Evolutionary conservation across 2,329 filamentous ascomycete species (phyloP), one percentile per base, ranked within the genome.

Genomic region (Xylariaceae sp.): DNA sequence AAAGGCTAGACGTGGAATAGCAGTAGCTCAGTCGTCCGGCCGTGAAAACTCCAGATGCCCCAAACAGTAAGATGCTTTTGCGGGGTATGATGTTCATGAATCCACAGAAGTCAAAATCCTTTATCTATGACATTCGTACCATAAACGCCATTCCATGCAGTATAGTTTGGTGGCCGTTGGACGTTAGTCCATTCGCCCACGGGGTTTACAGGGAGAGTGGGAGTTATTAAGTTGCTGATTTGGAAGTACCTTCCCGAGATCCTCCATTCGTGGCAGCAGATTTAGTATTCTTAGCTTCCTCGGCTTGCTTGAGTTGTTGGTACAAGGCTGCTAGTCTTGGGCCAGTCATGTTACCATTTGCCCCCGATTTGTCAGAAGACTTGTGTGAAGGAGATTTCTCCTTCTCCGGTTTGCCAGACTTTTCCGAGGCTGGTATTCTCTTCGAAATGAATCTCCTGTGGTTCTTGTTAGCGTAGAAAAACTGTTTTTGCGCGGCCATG

Each of bases 401-500:
- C 30, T n/a, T 32, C 30, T 17, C 30, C 4, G 30, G 30, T n/a
- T 38, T 29, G 2, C 42, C 33, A 24, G 51, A 40, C 38, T 59
- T 56, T 15, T 55, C 52, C 17, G 51, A 42, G 19, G 57, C 48
- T n/a, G 60, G 60, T 32, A 63, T 61, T 46, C 59, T 53, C 52
- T 61, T 60, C 12, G 60, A 63, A 41, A 63, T 60, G 37, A 63
- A 63, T 47, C 58, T 50, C 60, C 60, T 63, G 22, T n/a, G 7
- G 36, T 15, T 30, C 4, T 8, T 22, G 39, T 58, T 47, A 54
- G 47, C 44, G 46, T 6, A 13, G 16, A 6, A 8, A 17, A 30
- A 4, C 6, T 22, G 39, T 56, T 46, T 53, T 45, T 44, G 45
- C 22, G 41, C 28, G 15, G 30, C n/a, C 12, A 28, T n/a, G 7